These are phyloP conservation scores for Trichoderma endophyticum DNA, from an alignment of 2,329 filamentous ascomycete species.

Conservation along the genomic window DNA sequence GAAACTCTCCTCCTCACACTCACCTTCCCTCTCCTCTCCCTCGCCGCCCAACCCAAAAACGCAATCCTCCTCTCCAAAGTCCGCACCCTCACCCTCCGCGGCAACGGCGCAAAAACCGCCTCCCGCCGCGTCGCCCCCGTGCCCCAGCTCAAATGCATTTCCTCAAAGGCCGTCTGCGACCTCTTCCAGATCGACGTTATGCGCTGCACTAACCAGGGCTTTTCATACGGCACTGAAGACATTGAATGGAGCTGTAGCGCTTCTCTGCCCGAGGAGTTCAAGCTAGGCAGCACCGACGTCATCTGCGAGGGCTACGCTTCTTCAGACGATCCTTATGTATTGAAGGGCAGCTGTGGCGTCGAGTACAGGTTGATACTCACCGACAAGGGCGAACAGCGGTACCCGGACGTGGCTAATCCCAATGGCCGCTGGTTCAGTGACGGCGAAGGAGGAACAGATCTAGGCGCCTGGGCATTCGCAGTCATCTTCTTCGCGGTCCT, in stretches of 20 bases:
- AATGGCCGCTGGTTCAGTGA: constrained; percentile 35
- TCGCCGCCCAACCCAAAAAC: constrained; percentile 37
- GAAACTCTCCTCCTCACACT: constrained; percentile 24
- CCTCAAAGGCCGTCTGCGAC: constrained; percentile 59
- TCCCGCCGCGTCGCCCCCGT: constrained; percentile 73
- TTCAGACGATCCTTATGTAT: constrained; percentile 76
- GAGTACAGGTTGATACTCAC: constrained; percentile 83
- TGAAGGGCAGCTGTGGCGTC: constrained; percentile 89
- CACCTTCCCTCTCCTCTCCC: constrained; percentile 27
- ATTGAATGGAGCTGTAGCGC: constrained; percentile 87
- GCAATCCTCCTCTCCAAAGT: constrained; percentile 61
- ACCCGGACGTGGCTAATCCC: constrained; percentile 52
- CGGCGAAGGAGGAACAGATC: constrained; percentile 31
- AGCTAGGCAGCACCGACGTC: constrained; percentile 82
- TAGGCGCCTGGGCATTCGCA: constrained; percentile 52
- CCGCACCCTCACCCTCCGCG: constrained; percentile 72
- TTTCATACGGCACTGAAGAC: constrained; percentile 74
- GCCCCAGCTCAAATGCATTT: constrained; percentile 76
- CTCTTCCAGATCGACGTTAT: constrained; percentile 76
- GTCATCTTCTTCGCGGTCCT: constrained; percentile 59
- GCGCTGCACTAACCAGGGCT: constrained; percentile 85
- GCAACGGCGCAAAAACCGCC: constrained; percentile 61
- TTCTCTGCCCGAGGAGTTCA: constrained; percentile 57
- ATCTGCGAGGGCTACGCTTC: constrained; percentile 83
- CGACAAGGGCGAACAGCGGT: constrained; percentile 67